Evolutionary conservation across 108 stramenopile genomes (phyloP), one percentile per base, ranked within the genome.

Genomic region (Nitzschia palea): DNA sequence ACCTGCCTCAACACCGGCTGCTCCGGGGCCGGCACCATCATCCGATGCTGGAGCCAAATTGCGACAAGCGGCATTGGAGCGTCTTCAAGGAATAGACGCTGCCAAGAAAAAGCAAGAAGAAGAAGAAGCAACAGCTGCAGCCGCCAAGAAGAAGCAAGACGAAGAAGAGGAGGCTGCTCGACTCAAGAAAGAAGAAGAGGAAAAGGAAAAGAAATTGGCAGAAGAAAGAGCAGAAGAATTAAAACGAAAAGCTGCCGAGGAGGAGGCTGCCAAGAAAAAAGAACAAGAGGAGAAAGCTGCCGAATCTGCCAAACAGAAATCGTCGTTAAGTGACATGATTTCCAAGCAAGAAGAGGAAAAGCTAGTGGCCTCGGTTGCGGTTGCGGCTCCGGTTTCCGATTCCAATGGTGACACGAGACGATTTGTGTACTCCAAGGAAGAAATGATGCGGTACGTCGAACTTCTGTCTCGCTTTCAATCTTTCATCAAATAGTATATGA

Each of bases 31-130:
- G 6, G 44, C 69, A 2, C 18, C 40, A 25, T 8, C 70, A n/a
- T 27, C 75, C 15, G 76, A 84, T 5, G 85, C 85, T 33, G 89
- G 87, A n/a, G 77, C 74, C n/a, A 85, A 85, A 32, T 26, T 90
- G 51, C 71, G 83, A 47, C 81, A 81, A 36, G 82, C 77, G 22
- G 89, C 81, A 9, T 57, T 86, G 57, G 83, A 86, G 44, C 72
- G 80, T 45, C 71, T 90, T 36, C 74, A 74, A 28, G 85, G 73
- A 31, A 53, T 34, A 10, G 26, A 45, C 31, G 71, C 45, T 18
- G 43, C 44, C 43, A 51, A 43, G 29, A 59, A 51, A 26, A 58
- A 61, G 44, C 23, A 34, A 26, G 62, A 37, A n/a, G 62, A 54
- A 55, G 34, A 30, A n/a, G 15, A 5, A 12, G 47, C 47, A 4